Percentiles rank a stretch among this genome's conserved stretches.
phyloP scores from a whole-genome alignment of 495 filamentous ascomycete species.

The Amorphotheca resinae region DNA sequence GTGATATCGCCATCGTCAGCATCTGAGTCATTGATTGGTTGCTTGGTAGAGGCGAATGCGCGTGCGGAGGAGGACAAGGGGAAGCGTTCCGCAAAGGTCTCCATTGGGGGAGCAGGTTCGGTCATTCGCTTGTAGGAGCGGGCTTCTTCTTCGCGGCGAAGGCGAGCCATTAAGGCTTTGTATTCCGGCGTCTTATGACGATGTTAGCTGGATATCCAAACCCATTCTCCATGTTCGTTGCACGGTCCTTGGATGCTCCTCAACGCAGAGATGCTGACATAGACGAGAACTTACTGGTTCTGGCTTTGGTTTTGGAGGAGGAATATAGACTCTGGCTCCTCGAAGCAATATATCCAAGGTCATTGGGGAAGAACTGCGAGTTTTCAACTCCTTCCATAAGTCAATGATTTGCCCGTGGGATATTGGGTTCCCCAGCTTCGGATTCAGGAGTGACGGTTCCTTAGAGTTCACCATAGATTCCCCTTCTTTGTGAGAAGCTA shows the following conservation, averaged over 20 bases:
- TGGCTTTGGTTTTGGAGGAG: constrained; percentile 63
- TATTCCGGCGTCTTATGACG: constrained; percentile 62
- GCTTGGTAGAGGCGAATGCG: constrained; percentile 32
- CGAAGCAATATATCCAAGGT: constrained; percentile 52
- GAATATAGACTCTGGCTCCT: constrained; percentile 60
- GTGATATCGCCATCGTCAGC: constrained; percentile 43
- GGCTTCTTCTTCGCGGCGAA: constrained; percentile 68
- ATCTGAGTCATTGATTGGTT: constrained; percentile 26
- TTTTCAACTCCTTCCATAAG: constrained; percentile 44
- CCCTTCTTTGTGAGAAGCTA: background rate
- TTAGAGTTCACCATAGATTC: constrained; percentile 2
- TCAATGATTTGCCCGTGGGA: constrained; percentile 68
- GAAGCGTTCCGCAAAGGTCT: constrained; percentile 48
- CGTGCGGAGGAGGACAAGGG: constrained; percentile 30
- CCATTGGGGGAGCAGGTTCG: constrained; percentile 38
- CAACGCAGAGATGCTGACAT: background rate
- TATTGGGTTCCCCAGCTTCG: constrained; percentile 53
- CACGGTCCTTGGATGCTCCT: too few relatives aligned
- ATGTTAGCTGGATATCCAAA: constrained; percentile 1
- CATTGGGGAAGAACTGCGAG: constrained; percentile 21
- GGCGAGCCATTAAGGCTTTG: constrained; percentile 74
- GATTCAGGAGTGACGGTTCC: constrained; percentile 14
- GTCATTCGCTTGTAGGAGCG: constrained; percentile 68
- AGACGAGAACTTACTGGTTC: constrained; percentile 51
- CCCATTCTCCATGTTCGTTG: background rate